A percentile compares a stretch with the other conserved stretches of the same genome.
phyloP scores from a whole-genome alignment of 83 land plant genomes.

The Diphasiastrum complanatum region DNA sequence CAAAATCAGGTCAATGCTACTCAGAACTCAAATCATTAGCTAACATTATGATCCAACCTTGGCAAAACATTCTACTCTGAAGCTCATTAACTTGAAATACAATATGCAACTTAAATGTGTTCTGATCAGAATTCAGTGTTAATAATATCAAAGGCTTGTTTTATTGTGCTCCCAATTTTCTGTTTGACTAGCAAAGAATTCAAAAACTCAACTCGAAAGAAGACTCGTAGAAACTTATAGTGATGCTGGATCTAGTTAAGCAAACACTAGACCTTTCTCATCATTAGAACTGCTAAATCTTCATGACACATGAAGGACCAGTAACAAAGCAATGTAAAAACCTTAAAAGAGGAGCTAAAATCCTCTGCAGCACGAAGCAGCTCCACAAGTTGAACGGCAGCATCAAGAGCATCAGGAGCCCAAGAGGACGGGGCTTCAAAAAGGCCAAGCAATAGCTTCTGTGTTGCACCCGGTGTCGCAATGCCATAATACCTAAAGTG shows the following conservation, averaged over 20 bases:
- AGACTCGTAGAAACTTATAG: no score
- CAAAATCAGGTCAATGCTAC: no score
- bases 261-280: not conserved
- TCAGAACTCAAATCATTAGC: no score
- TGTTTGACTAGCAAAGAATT: no score
- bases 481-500: constrained; percentile 72
- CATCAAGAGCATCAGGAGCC: constrained; percentile 98
- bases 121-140: no score
- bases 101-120: no score
- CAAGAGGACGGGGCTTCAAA: constrained; percentile 93
- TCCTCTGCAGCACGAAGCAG: constrained; percentile 91
- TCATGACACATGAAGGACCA: not conserved
- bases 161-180: no score
- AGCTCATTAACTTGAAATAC: no score
- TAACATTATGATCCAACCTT: no score
- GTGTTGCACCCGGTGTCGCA: constrained; percentile 92
- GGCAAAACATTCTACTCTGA: no score
- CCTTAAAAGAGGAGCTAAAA: constrained; percentile 69
- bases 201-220: no score
- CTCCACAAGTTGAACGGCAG: constrained; percentile 90
- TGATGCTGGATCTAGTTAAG: not conserved
- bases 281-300: not conserved
- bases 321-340: constrained; percentile 15
- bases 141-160: no score
- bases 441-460: constrained; percentile 78